phyloP scores from a whole-genome alignment of 2,329 filamentous ascomycete genomes.

The Fusarium redolens region DNA sequence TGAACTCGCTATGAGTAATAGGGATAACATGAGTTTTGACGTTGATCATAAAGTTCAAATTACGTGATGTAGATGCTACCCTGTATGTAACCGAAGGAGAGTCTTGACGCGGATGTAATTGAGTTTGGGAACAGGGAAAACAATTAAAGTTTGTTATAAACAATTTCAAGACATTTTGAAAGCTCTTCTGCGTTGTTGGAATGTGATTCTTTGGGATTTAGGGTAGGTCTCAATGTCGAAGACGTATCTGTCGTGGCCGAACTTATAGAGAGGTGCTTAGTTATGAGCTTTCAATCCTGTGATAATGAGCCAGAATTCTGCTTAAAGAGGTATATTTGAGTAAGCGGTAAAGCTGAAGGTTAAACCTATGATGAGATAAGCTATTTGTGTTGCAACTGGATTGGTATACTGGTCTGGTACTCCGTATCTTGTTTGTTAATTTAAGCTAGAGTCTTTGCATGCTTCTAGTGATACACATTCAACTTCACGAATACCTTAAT shows the following conservation, averaged over 20 bases:
- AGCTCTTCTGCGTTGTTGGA: not conserved
- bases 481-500: not conserved
- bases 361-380: too few relatives aligned
- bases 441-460: fast-evolving
- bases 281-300: too few relatives aligned
- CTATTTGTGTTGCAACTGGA: too few relatives aligned
- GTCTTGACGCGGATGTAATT: not conserved
- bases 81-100: too few relatives aligned
- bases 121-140: not conserved
- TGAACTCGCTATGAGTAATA: slow-evolving; percentile 35
- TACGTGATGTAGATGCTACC: not conserved
- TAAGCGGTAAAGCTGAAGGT: too few relatives aligned
- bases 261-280: too few relatives aligned
- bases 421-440: not conserved
- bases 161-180: too few relatives aligned
- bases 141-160: fast-evolving
- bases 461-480: too few relatives aligned
- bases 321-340: too few relatives aligned
- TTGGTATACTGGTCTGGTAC: too few relatives aligned
- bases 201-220: not conserved
- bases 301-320: too few relatives aligned
- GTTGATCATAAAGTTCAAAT: not conserved
- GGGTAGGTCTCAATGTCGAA: not conserved
- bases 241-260: too few relatives aligned
- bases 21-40: slow-evolving; percentile 23